Evolutionary conservation across 1,284 basidiomycete genomes (phyloP), one percentile per base, ranked within the genome.

Genomic region (Coriolopsis trogii): DNA sequence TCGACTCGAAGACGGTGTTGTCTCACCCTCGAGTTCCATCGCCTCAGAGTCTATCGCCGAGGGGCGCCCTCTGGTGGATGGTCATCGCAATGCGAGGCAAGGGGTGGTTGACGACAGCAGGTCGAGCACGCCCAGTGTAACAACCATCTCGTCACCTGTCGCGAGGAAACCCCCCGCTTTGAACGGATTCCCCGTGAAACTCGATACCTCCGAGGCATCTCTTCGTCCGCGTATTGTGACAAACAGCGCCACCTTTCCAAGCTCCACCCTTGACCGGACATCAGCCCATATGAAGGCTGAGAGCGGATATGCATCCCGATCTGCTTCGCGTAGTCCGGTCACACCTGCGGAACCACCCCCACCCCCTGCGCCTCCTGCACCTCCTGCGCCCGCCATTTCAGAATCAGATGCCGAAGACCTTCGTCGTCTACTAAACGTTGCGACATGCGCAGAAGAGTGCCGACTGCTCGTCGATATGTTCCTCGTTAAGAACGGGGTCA

Each of bases 401-500:
- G 42, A 72, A 12, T 68, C 74, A 37, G 71, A 85, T 51, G 78
- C 85, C 28, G 72, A 76, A 12, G 87, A 91, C 42, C 78, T 95
- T 67, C 84, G 87, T 23, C 74, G 77, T 21, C 73, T 91, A 49
- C 72, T 95, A n/a, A 72, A 81, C 21, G 78, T 75, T 46, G 91
- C 93, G 15, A 87, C 86, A 1, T 84, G 78, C 26, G 87, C 82
- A 33, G 85, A 89, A 54, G 93, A 95, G 73, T 94, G 92, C 65
- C 87, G 90, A 42, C 74, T 94, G 28, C 82, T 95, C 34, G 77
- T 93, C 34, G 87, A 91, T 60, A 88, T 92, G 73, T 88, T 91
- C 68, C 74, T 95, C 46, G 77, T 82, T 20, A 82, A 83, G 62
- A 80, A 80, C 52, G 85, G 87, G 20, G 60, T 67, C 45, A 41